phyloP scores from a whole-genome alignment of 352 stramenopile species.

The Thalassiosira exigua region DNA sequence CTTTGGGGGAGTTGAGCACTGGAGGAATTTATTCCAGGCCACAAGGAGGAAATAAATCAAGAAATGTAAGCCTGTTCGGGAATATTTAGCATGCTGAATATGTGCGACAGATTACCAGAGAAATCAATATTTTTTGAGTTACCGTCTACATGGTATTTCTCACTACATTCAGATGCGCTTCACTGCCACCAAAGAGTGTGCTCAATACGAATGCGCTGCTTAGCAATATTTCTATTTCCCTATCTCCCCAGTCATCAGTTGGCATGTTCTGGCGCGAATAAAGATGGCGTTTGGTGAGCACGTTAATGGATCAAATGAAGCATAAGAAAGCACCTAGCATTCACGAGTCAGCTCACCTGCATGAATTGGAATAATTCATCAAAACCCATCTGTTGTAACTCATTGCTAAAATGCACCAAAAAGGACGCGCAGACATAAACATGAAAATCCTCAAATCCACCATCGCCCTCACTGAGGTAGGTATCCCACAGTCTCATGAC shows the following conservation, averaged over 20 bases:
- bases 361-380: constrained; percentile 94
- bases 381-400: constrained; percentile 95
- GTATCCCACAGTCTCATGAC: constrained; percentile 99
- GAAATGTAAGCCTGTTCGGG: no score
- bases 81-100: no score
- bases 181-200: constrained; percentile 80
- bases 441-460: constrained; percentile 99
- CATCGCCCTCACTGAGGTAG: constrained; percentile 95
- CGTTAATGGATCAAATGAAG: constrained; percentile 75
- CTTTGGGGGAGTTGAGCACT: no score
- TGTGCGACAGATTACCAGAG: no score
- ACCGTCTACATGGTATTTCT: constrained; percentile 12
- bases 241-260: constrained; percentile 96
- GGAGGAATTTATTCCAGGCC: no score
- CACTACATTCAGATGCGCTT: constrained; percentile 77
- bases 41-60: no score
- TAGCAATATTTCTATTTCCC: constrained; percentile 97
- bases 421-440: constrained; percentile 99
- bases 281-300: constrained; percentile 88
- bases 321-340: constrained; percentile 8
- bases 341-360: constrained; percentile 49
- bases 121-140: no score
- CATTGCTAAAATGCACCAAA: constrained; percentile 95
- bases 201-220: constrained; percentile 90
- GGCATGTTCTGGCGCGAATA: constrained; percentile 92